Percentiles rank a stretch among this genome's conserved stretches.
phyloP scores from a whole-genome alignment of 345 rosid genomes.

The Linum usitatissimum region DNA sequence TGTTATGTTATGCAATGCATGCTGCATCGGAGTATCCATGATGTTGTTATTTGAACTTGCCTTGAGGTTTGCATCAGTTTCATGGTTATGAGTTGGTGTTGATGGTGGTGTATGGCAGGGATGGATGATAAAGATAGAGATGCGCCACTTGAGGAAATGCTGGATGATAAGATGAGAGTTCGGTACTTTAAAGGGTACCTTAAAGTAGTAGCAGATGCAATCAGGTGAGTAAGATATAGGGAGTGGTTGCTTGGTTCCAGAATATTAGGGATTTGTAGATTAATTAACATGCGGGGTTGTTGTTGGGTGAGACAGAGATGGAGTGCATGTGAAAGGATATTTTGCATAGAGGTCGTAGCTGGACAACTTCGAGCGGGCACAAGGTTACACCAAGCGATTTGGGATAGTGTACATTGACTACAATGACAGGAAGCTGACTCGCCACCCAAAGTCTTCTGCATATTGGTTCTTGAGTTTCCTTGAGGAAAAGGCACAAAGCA shows the following conservation, averaged over 20 bases:
- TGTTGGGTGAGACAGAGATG: constrained; percentile 40
- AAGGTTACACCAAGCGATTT: constrained; percentile 85
- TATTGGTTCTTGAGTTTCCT: constrained; percentile 73
- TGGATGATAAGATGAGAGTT: constrained; percentile 75
- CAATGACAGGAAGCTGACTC: constrained; percentile 51
- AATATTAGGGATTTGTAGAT: not conserved
- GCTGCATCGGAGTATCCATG: constrained; percentile 53
- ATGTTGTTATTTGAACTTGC: too few species aligned
- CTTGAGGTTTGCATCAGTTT: not conserved
- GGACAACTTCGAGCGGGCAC: constrained; percentile 91
- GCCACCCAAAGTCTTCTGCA: constrained; percentile 85
- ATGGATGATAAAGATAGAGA: constrained; percentile 83
- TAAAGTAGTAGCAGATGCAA: constrained; percentile 53
- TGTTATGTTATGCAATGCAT: constrained; percentile 29
- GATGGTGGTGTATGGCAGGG: constrained; percentile 24
- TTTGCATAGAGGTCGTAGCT: constrained; percentile 76
- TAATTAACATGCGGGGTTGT: not conserved
- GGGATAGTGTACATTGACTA: constrained; percentile 80
- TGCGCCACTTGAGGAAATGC: constrained; percentile 57
- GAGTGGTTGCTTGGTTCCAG: not conserved
- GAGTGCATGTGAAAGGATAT: constrained; percentile 77
- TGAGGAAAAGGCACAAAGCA: constrained; percentile 41
- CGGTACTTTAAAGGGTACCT: constrained; percentile 60
- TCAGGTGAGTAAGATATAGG: constrained; percentile 39
- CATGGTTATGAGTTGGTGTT: not conserved